Conservation (phyloP, 2,329 filamentous ascomycete genomes). For the Colletotrichum sp. region DNA sequence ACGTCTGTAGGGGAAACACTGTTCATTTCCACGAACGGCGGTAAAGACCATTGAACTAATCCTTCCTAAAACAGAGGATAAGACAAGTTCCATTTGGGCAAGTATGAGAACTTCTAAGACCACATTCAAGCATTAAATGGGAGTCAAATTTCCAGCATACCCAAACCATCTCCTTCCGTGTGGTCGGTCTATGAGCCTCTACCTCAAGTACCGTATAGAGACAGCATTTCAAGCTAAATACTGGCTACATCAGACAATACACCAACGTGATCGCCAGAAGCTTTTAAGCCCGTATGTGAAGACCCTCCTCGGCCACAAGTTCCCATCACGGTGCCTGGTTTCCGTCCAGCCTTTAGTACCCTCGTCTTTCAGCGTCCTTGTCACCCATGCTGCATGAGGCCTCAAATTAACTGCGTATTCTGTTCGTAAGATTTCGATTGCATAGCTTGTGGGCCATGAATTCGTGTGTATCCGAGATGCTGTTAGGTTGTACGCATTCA, state of each 20-base stretch:
- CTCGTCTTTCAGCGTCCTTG: background rate
- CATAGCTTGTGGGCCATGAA: rapidly evolving
- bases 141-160: rapidly evolving
- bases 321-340: rapidly evolving
- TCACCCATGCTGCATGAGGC: rapidly evolving
- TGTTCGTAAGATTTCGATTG: rapidly evolving
- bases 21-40: no score
- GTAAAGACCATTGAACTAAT: no score
- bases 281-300: no score
- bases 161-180: background rate
- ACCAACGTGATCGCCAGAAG: no score
- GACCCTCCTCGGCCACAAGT: rapidly evolving
- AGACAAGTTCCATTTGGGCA: background rate
- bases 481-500: rapidly evolving
- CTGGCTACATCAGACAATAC: no score
- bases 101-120: background rate
- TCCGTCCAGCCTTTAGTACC: rapidly evolving
- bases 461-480: background rate
- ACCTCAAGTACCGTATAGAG: background rate
- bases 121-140: background rate
- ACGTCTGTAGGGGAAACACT: no score
- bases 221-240: background rate
- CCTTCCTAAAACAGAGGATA: background rate
- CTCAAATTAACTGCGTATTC: rapidly evolving
- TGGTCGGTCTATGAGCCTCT: background rate